A percentile compares a stretch with the other conserved stretches of the same genome.
These are phyloP conservation scores for Elsinoe australis DNA, from an alignment of 2,329 filamentous ascomycete species.

Conservation along the genomic window DNA sequence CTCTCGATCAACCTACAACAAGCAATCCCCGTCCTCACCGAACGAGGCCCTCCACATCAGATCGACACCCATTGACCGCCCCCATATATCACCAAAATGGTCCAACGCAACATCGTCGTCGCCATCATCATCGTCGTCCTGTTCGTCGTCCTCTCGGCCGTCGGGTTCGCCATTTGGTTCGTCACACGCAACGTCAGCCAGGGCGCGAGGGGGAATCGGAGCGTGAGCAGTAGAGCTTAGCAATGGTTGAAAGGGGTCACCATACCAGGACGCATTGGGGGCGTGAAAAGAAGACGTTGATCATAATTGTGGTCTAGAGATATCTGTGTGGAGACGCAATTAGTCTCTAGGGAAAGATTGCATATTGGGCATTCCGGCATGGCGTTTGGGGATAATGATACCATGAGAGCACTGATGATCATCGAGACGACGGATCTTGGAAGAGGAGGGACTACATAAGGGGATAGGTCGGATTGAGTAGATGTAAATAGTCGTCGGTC, in stretches of 20 bases:
- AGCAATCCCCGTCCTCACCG: neutral
- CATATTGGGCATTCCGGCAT: no score
- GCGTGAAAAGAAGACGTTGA: no score
- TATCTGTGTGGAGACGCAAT: no score
- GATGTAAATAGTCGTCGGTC: no score
- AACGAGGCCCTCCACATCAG: neutral
- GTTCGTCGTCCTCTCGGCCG: conserved; percentile 43
- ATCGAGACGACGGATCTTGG: neutral
- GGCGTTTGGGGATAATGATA: neutral
- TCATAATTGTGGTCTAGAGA: no score
- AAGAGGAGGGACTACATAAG: neutral
- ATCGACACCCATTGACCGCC: neutral
- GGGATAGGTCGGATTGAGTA: no score
- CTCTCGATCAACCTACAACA: neutral
- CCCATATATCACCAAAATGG: conserved; percentile 30
- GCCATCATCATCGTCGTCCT: conserved; percentile 47
- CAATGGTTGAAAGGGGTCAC: neutral
- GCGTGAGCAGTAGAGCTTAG: conserved; percentile 8
- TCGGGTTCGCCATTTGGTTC: conserved; percentile 45
- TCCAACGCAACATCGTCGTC: conserved; percentile 47
- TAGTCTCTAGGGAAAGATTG: no score
- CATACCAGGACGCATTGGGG: no score
- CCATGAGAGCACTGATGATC: neutral
- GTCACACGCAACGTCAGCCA: conserved; percentile 28
- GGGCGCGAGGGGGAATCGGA: conserved; percentile 24